These are phyloP conservation scores for Lentinula sp. DNA, from an alignment of 768 basidiomycete genomes.

Conservation along the genomic window DNA sequence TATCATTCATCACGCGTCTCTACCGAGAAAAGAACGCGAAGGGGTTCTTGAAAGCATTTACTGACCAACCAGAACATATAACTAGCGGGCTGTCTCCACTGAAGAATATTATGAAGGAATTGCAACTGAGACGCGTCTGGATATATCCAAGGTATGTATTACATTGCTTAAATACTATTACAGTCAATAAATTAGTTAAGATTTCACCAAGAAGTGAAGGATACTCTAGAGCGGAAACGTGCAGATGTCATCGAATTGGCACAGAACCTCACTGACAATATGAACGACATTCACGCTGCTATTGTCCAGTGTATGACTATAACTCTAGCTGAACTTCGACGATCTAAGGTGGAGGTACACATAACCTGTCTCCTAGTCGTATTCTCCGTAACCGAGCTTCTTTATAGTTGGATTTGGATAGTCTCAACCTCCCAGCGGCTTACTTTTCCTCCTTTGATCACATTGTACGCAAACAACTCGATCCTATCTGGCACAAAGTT, in stretches of 20 bases:
- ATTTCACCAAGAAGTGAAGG: conserved; percentile 86
- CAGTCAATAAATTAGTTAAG: conserved; percentile 32
- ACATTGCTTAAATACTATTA: background rate
- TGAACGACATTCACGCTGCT: conserved; percentile 89
- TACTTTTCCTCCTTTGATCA: conserved; percentile 92
- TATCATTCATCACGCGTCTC: conserved; percentile 90
- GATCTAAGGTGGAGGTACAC: conserved; percentile 70
- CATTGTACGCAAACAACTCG: conserved; percentile 82
- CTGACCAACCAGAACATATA: conserved; percentile 94
- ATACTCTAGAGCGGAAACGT: conserved; percentile 71
- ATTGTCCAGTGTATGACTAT: conserved; percentile 92
- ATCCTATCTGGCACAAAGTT: conserved; percentile 96
- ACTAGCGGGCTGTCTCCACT: conserved; percentile 89
- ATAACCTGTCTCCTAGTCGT: conserved; percentile 4
- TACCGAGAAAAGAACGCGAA: conserved; percentile 85
- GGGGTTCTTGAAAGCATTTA: conserved; percentile 95
- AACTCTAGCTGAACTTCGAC: conserved; percentile 85
- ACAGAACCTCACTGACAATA: conserved; percentile 76
- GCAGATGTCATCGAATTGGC: conserved; percentile 92
- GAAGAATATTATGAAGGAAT: conserved; percentile 87
- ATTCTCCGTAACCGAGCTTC: background rate
- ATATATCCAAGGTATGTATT: conserved; percentile 78
- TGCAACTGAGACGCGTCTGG: conserved; percentile 83
- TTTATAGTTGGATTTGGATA: conserved; percentile 83
- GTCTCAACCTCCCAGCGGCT: conserved; percentile 86